These are phyloP conservation scores for Collybia sp. DNA, from an alignment of 768 basidiomycete species.

Conservation along the genomic window DNA sequence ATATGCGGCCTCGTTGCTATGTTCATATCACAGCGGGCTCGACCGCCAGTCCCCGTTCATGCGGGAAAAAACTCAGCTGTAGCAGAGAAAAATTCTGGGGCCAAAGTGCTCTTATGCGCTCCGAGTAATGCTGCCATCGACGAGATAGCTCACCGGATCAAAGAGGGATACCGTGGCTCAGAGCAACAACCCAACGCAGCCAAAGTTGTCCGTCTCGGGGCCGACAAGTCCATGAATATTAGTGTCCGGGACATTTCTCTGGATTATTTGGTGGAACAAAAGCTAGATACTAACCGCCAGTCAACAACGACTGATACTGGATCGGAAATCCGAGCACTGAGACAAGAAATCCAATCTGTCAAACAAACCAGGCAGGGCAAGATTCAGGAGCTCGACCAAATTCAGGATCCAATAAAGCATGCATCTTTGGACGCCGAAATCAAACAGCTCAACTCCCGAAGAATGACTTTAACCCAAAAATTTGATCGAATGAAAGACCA, in stretches of 20 bases:
- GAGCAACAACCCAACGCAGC: constrained; percentile 49
- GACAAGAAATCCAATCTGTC: constrained; percentile 65
- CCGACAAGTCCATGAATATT: constrained; percentile 67
- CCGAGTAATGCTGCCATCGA: constrained; percentile 99
- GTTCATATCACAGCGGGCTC: constrained; percentile 64
- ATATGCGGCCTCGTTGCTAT: constrained; percentile 92
- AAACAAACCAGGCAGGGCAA: constrained; percentile 58
- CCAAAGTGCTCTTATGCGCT: constrained; percentile 85
- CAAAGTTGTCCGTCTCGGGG: constrained; percentile 89
- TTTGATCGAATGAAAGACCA: constrained; percentile 80
- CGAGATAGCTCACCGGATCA: constrained; percentile 86
- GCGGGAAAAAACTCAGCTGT: constrained; percentile 34
- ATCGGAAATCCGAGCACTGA: constrained; percentile 53
- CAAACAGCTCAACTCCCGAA: constrained; percentile 52
- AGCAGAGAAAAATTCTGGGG: constrained; percentile 34
- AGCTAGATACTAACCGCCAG: constrained; percentile 39
- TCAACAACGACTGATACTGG: constrained; percentile 45
- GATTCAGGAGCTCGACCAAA: constrained; percentile 46
- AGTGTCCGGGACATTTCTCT: constrained; percentile 84
- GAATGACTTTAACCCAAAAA: constrained; percentile 59
- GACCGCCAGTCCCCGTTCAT: constrained; percentile 46
- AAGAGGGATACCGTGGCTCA: constrained; percentile 64
- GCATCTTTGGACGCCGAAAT: constrained; percentile 69
- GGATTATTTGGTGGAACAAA: constrained; percentile 81
- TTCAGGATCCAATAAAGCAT: constrained; percentile 54